Base-by-base conservation (phyloP, 352 stramenopile species). In the Globisporangium uncinulatum region DNA sequence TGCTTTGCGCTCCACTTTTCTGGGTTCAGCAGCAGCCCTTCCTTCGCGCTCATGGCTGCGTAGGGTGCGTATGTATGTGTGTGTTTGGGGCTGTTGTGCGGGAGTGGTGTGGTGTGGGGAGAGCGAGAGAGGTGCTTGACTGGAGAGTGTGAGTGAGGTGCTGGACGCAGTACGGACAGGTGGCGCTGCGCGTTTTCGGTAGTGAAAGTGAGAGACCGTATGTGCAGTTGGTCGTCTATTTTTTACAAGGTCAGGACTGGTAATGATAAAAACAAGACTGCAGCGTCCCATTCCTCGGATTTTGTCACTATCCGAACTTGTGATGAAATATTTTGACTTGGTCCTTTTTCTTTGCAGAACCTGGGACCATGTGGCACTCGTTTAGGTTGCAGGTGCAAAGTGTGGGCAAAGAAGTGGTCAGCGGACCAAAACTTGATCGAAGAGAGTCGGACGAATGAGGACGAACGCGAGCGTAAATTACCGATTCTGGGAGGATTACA, bases 1-100 rank as follows among this genome's bases (percentile, higher is more conserved):
- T 95, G 81, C 63, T 89, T 85, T 55, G 76, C 64, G 52, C 65
- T 89, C 85, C 85, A 95, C 51, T 76, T 70, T 62, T 87, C 79
- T n/a, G 85, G 85, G 64, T 92, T 92, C 11, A 87, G 62, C 52
- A 89, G 57, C 53, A 87, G 57, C 49, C 70, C 72, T 53, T 92
- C 96, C 92, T 96, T 86, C 81, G 94, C 92, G 86, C 94, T 74
- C 92, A 91, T 84, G 87, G 43, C 39, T 44, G 19, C 8, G 42
- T 8, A 1, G 42, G 5, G 17, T 4, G 4, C 15, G 42, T 3
- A 79, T 90, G 86, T 85, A 56, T 57, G 55, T 52, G n/a, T 51
- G 79, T 82, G 49, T 79, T 85, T 54, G 59, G 49, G 76, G 66
- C 7, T 46, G 7, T n/a, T 56, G 34, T 44, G 7, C 13, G 32